Evolutionary conservation across 1,139 yeast genomes (phyloP).

Genomic region (Pichia sp.): DNA sequence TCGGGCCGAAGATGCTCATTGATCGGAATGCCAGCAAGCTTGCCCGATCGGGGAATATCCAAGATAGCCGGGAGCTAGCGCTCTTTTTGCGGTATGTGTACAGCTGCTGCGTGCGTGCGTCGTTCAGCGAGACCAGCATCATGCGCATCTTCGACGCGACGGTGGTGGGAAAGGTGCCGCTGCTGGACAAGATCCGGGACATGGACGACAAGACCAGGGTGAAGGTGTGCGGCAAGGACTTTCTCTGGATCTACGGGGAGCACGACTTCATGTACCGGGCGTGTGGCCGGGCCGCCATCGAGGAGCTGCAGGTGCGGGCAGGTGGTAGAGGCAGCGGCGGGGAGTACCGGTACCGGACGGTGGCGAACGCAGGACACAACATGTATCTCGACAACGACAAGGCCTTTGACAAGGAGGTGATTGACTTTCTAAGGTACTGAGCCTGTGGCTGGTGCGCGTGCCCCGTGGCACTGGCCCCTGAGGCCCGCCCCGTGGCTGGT

Average conservation of each 20-base stretch:
- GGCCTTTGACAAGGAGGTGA: slow-evolving; percentile 51
- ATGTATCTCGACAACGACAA: slow-evolving; percentile 68
- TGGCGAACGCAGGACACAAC: slow-evolving; percentile 70
- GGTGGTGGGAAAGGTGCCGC: slow-evolving; percentile 70
- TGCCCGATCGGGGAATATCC: slow-evolving; percentile 42
- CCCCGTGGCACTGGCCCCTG: no score
- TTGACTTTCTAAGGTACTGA: slow-evolving; percentile 38
- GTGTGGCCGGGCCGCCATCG: slow-evolving; percentile 57
- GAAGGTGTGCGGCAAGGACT: slow-evolving; percentile 41
- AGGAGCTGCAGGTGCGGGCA: no score
- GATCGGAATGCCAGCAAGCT: slow-evolving; percentile 41
- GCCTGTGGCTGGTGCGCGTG: no score
- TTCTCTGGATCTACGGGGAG: slow-evolving; percentile 69
- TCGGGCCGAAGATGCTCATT: slow-evolving; percentile 44
- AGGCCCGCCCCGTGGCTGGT: no score
- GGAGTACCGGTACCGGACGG: slow-evolving; percentile 24
- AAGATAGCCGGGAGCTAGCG: slow-evolving; percentile 40
- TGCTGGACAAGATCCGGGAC: slow-evolving; percentile 53
- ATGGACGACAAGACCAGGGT: no score
- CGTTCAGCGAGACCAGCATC: slow-evolving; percentile 49
- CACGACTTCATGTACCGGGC: slow-evolving; percentile 81
- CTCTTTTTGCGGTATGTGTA: slow-evolving; percentile 38
- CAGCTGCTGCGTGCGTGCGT: slow-evolving; percentile 41
- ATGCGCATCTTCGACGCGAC: slow-evolving; percentile 51
- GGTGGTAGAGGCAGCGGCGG: no score